A percentile compares a stretch with the other conserved stretches of the same genome.
Conservation (phyloP, 2,329 filamentous ascomycete genomes). For the Hymenoscyphus scutula region DNA sequence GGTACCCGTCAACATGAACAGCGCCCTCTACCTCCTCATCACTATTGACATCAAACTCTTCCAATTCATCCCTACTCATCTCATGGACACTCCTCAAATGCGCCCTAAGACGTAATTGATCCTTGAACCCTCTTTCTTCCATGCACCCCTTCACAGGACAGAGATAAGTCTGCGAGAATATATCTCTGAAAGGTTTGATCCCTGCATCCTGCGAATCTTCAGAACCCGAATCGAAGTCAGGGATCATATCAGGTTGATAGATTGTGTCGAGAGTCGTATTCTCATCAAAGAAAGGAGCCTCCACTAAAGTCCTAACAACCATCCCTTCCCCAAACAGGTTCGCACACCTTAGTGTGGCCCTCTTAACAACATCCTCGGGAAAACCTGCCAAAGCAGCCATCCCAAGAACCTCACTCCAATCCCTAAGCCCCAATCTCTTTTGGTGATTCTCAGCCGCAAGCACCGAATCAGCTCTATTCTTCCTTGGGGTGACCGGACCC, state of each 20-base stretch:
- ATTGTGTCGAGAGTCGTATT: slow-evolving; percentile 15
- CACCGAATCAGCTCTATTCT: slow-evolving; percentile 14
- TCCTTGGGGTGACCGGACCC: slow-evolving; percentile 11
- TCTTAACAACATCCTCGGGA: slow-evolving; percentile 59
- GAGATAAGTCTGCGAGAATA: slow-evolving; percentile 17
- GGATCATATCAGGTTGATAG: slow-evolving; percentile 31
- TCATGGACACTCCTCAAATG: slow-evolving; percentile 48
- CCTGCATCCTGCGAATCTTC: background rate
- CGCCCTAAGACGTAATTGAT: slow-evolving; percentile 38
- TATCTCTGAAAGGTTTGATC: no score
- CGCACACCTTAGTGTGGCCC: slow-evolving; percentile 71
- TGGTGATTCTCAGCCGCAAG: slow-evolving; percentile 10
- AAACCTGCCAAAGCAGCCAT: slow-evolving; percentile 75
- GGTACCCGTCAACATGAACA: slow-evolving; percentile 67
- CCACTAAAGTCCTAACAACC: slow-evolving; percentile 42
- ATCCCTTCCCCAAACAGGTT: slow-evolving; percentile 73
- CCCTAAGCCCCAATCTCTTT: slow-evolving; percentile 42
- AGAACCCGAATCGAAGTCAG: slow-evolving; percentile 17
- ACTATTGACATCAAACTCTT: slow-evolving; percentile 43
- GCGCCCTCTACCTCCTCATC: slow-evolving; percentile 54
- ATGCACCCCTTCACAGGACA: slow-evolving; percentile 42
- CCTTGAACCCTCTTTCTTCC: slow-evolving; percentile 39
- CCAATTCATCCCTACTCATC: slow-evolving; percentile 48
- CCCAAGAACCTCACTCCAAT: slow-evolving; percentile 85
- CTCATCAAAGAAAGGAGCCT: slow-evolving; percentile 19